phyloP scores from a whole-genome alignment of 805 yeast genomes.

The Wickerhamiella azymoides region DNA sequence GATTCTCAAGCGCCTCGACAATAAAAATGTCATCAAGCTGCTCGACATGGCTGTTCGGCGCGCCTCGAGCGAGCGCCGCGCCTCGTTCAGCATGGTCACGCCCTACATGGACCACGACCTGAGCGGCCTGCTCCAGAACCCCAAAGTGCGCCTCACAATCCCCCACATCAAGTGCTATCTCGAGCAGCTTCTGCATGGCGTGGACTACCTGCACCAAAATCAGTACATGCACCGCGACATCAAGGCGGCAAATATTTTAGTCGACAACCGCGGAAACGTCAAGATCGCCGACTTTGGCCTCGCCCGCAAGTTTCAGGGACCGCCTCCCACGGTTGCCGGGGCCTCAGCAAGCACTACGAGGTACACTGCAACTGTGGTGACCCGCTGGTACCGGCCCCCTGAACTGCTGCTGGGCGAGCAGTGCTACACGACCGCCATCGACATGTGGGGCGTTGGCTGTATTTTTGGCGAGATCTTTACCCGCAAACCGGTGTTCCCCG shows the following conservation, averaged over 20 bases:
- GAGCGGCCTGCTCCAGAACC: slow-evolving; percentile 78
- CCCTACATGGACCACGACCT: slow-evolving; percentile 90
- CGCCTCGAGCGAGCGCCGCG: slow-evolving; percentile 22
- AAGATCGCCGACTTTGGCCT: slow-evolving; percentile 94
- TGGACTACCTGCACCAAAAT: slow-evolving; percentile 59
- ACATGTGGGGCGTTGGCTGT: slow-evolving; percentile 96
- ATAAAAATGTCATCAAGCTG: slow-evolving; percentile 61
- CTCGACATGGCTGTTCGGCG: slow-evolving; percentile 53
- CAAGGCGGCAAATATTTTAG: slow-evolving; percentile 86
- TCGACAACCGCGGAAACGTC: slow-evolving; percentile 60
- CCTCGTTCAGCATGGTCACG: slow-evolving; percentile 64
- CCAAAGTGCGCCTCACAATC: slow-evolving; percentile 42
- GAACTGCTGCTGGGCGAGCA: slow-evolving; percentile 79
- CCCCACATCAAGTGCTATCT: slow-evolving; percentile 73
- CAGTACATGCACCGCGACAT: slow-evolving; percentile 74
- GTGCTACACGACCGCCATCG: slow-evolving; percentile 84
- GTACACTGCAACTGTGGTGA: slow-evolving; percentile 68
- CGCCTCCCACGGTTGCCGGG: slow-evolving; percentile 37
- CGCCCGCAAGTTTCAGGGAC: slow-evolving; percentile 61
- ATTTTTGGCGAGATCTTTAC: slow-evolving; percentile 84
- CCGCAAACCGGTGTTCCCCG: slow-evolving; percentile 71
- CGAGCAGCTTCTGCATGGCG: slow-evolving; percentile 64
- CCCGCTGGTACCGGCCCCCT: slow-evolving; percentile 97
- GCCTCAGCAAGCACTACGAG: slow-evolving; percentile 29
- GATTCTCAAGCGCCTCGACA: slow-evolving; percentile 55